Evolutionary conservation across 2,329 filamentous ascomycete species (phyloP).

Genomic region (Fusarium duplospermum): DNA sequence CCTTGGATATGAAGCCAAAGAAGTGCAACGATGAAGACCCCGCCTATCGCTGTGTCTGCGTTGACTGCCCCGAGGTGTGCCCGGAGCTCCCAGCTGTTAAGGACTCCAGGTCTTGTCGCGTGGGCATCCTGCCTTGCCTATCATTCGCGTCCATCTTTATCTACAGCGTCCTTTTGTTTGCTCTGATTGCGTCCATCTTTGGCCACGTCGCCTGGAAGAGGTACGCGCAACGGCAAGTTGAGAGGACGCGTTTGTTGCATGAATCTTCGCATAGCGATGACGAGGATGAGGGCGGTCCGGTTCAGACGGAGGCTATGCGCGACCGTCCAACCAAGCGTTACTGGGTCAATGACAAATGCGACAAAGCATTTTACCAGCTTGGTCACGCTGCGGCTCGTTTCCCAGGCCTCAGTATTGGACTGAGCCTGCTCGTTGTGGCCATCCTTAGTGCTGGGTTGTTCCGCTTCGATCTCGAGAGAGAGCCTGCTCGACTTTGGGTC

Average conservation of each 20-base stretch:
- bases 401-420: slow-evolving; percentile 83
- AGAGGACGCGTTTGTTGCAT: slow-evolving; percentile 87
- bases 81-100: slow-evolving; percentile 83
- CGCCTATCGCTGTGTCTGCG: slow-evolving; percentile 88
- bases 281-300: slow-evolving; percentile 87
- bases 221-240: slow-evolving; percentile 79
- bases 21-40: slow-evolving; percentile 91
- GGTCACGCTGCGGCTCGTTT: slow-evolving; percentile 86
- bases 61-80: slow-evolving; percentile 91
- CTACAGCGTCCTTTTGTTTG: slow-evolving; percentile 80
- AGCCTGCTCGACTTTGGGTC: slow-evolving; percentile 96
- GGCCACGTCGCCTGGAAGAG: slow-evolving; percentile 82
- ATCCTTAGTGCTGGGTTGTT: slow-evolving; percentile 90
- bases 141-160: slow-evolving; percentile 92
- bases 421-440: slow-evolving; percentile 79
- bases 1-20: slow-evolving; percentile 79
- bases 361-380: slow-evolving; percentile 81
- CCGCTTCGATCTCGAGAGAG: slow-evolving; percentile 87
- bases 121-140: slow-evolving; percentile 89
- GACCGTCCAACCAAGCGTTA: slow-evolving; percentile 85
- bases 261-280: slow-evolving; percentile 88
- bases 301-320: slow-evolving; percentile 79
- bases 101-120: slow-evolving; percentile 77
- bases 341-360: slow-evolving; percentile 83
- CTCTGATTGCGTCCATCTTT: slow-evolving; percentile 73